Evolutionary conservation across 257 asterid species (phyloP), one percentile per base, ranked within the genome.

Genomic region (Solanum corneliomulleri): DNA sequence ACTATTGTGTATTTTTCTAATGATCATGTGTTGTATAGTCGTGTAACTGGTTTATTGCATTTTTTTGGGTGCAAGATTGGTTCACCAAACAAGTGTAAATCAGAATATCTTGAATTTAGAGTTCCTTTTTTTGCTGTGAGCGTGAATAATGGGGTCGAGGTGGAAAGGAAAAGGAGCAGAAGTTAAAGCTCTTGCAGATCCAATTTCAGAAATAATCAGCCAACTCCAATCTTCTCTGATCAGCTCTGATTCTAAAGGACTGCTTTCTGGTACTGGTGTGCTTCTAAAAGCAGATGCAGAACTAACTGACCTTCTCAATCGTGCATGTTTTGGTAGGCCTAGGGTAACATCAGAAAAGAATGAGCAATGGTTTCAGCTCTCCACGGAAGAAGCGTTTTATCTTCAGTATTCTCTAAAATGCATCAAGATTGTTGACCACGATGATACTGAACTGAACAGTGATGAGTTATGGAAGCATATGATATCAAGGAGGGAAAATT

Each of bases 371-470:
- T 93, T 93, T 87, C 93, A 93, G 31, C 87, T 96, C 18, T 89
- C 94, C 85, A 75, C 89, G 16, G 98, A 95, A 87, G 99, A 96
- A 90, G 96, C 98, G 25, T 91, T 94, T 71, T 96, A 92, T 91
- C 86, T 96, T 39, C 89, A 87, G 84, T 85, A 87, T n/a, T 77
- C 88, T 39, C 77, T 94, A 82, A 92, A 92, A 88, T 96, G 98
- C 92, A 91, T 96, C 88, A 85, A 89, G 37, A 25, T 95, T 76
- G 88, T 91, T 5, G 94, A 91, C 33, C 93, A 89, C 64, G 82
- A 92, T 66, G 83, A 90, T 9, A 82, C 85, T 31, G 82, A 52
- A 8, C 89, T 86, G 86, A 87, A 45, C 66, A 90, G 84, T 12
- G 93, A 89, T 33, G 93, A 94, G 89, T 62, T 94, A 76, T 96